phyloP scores from a whole-genome alignment of 768 basidiomycete genomes.

The Tephrocybe rancida region DNA sequence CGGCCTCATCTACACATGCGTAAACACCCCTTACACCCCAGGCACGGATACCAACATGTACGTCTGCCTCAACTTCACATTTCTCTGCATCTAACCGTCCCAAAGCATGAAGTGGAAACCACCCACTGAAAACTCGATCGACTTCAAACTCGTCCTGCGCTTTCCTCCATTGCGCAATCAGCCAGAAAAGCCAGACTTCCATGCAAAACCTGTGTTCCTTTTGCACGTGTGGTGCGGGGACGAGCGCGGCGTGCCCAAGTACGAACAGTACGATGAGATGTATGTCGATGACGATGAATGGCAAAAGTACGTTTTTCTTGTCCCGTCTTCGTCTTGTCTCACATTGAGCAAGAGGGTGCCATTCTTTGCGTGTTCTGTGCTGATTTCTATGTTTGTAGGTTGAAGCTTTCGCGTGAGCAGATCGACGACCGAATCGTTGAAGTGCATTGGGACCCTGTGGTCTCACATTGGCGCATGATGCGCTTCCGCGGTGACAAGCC shows the following conservation, averaged over 20 bases:
- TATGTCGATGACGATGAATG: slow-evolving; percentile 88
- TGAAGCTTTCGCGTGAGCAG: slow-evolving; percentile 85
- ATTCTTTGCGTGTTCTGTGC: not conserved
- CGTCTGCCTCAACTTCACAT: slow-evolving; percentile 23
- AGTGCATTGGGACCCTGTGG: slow-evolving; percentile 82
- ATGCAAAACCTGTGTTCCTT: slow-evolving; percentile 83
- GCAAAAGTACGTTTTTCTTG: slow-evolving; percentile 67
- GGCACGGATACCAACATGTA: slow-evolving; percentile 90
- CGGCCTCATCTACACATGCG: slow-evolving; percentile 95
- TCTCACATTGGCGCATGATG: slow-evolving; percentile 83
- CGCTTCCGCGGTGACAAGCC: slow-evolving; percentile 95
- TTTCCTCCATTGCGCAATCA: slow-evolving; percentile 72
- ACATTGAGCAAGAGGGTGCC: not conserved
- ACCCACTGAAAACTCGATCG: slow-evolving; percentile 95
- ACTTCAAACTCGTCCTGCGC: slow-evolving; percentile 94
- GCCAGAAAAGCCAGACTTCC: slow-evolving; percentile 70
- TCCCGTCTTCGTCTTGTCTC: slow-evolving; percentile 6
- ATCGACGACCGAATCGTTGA: slow-evolving; percentile 94
- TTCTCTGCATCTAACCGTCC: slow-evolving; percentile 5
- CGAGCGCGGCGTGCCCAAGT: slow-evolving; percentile 51
- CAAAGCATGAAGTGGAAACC: slow-evolving; percentile 98
- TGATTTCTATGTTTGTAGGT: slow-evolving; percentile 42
- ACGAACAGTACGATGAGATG: slow-evolving; percentile 87
- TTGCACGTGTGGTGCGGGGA: slow-evolving; percentile 85
- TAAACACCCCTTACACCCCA: slow-evolving; percentile 80